Evolutionary conservation across 2,329 filamentous ascomycete genomes (phyloP).

Genomic region (Claviceps sp.): DNA sequence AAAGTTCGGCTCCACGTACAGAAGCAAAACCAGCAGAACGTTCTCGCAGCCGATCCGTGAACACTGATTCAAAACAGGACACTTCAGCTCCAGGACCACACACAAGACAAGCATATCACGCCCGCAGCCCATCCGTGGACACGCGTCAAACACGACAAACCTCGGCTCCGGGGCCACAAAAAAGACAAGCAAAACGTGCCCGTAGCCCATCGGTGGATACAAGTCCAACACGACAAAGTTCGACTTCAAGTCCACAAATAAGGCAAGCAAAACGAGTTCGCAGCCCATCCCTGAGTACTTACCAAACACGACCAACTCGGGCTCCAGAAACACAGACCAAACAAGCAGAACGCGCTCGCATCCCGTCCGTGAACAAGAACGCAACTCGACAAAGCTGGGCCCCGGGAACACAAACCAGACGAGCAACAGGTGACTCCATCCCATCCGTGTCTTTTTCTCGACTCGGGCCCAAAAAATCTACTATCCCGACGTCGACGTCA

Average conservation of each 20-base stretch:
- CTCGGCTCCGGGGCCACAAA: neutral
- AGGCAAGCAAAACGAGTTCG: too few relatives aligned
- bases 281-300: too few relatives aligned
- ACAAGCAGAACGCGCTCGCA: too few relatives aligned
- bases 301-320: too few relatives aligned
- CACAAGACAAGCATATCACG: neutral
- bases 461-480: constrained; percentile 8
- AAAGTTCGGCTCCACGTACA: neutral
- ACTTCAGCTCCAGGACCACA: neutral
- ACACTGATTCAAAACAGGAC: too few relatives aligned
- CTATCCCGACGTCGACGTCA: neutral
- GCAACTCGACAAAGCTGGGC: neutral
- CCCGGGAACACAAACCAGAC: neutral
- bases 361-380: too few relatives aligned
- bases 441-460: constrained; percentile 8
- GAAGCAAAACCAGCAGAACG: neutral
- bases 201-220: too few relatives aligned
- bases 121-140: neutral
- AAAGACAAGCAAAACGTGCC: neutral
- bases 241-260: too few relatives aligned
- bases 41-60: neutral
- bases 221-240: too few relatives aligned
- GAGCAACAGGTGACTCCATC: neutral
- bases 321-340: too few relatives aligned
- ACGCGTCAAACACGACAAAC: too few relatives aligned